Evolutionary conservation across 306 rosid genomes (phyloP).

Genomic region (Geum urbanum): DNA sequence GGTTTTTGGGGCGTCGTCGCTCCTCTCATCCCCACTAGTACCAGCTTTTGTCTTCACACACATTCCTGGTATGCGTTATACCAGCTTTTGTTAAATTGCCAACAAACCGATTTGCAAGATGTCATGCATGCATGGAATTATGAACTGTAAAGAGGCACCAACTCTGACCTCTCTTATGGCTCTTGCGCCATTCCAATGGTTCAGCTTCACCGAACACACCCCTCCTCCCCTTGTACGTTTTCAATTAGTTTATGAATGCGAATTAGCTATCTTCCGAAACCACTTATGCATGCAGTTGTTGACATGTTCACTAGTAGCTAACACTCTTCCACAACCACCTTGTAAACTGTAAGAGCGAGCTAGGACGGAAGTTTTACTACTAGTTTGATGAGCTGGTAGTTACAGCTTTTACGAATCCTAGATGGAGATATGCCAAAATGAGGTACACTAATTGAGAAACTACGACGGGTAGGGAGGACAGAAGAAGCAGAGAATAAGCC

Average conservation of each 20-base stretch:
- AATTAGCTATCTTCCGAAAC: not conserved
- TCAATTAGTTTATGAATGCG: not conserved
- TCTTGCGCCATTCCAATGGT: not conserved
- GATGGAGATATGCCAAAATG: not conserved
- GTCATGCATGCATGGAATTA: slow-evolving; percentile 31
- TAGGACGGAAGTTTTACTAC: not conserved
- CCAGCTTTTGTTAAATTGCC: slow-evolving; percentile 12
- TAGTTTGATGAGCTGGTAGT: not conserved
- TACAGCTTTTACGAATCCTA: not conserved
- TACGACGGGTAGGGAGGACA: not conserved
- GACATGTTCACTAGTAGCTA: too few relatives aligned
- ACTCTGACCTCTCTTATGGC: slow-evolving; percentile 3
- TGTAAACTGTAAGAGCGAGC: not conserved
- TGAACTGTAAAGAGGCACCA: slow-evolving; percentile 17
- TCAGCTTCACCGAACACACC: slow-evolving; percentile 6
- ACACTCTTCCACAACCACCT: not conserved
- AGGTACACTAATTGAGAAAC: slow-evolving; percentile 9
- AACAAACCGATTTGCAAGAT: slow-evolving; percentile 25
- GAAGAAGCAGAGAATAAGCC: not conserved
- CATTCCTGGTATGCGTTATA: slow-evolving; percentile 22
- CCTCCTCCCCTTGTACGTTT: not conserved
- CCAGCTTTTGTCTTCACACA: slow-evolving; percentile 41
- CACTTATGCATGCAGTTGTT: not conserved
- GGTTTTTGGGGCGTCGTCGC: slow-evolving; percentile 6
- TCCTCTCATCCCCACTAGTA: slow-evolving; percentile 13